Percentiles rank a stretch among this genome's conserved stretches.
Evolutionary conservation across 1,284 basidiomycete species (phyloP).

Genomic region (Ustilago trichophora): DNA sequence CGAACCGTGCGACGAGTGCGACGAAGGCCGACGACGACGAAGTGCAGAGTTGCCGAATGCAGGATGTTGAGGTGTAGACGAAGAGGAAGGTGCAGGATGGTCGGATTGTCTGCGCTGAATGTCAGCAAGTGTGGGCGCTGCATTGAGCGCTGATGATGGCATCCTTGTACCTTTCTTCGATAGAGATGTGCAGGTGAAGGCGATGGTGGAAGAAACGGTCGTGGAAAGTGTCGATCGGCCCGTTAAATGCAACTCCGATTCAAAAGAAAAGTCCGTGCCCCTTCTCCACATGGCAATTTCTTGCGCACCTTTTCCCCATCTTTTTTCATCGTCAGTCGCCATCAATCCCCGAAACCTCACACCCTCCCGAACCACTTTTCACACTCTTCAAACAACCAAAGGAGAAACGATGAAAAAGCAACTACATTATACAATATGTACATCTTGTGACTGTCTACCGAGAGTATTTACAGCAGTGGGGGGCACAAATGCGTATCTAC

Average conservation of each 20-base stretch:
- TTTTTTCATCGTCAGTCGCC: too few species aligned
- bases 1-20: constrained; percentile 40
- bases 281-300: constrained; percentile 5
- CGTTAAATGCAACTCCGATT: too few species aligned
- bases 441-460: too few species aligned
- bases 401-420: too few species aligned
- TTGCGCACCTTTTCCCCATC: background rate
- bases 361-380: too few species aligned
- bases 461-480: too few species aligned
- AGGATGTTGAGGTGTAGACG: constrained; percentile 19
- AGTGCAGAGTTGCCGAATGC: constrained; percentile 24
- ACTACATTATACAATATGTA: constrained; percentile 17
- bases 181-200: background rate
- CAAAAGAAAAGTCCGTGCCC: constrained; percentile 16
- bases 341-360: too few species aligned
- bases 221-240: background rate
- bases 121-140: constrained; percentile 23
- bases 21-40: constrained; percentile 18
- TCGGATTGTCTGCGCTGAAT: constrained; percentile 7
- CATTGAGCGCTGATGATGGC: constrained; percentile 40
- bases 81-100: background rate
- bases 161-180: background rate
- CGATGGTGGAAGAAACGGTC: background rate
- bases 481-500: too few species aligned
- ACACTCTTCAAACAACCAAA: background rate